Base-by-base conservation (phyloP, 768 basidiomycete genomes). In the Hydnomerulius pinastri region DNA sequence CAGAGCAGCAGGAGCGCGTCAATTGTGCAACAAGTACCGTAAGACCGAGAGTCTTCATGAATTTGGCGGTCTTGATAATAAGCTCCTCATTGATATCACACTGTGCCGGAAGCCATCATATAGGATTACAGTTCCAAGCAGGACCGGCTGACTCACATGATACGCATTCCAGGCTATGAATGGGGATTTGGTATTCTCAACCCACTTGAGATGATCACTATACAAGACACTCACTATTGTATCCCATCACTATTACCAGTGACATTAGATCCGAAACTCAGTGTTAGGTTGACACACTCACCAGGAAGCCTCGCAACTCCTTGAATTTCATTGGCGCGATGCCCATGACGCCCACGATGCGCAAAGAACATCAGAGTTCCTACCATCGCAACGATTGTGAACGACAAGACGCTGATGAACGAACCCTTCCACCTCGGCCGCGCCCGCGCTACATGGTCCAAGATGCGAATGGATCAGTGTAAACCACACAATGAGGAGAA, bases 121-220 rank as follows among this genome's bases (percentile, higher is more conserved):
- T 35, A 21, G 17, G 11, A 43, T 43, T 8, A 11, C n/a, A 29
- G 23, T 30, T n/a, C 47, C 42, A 8, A 7, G 2, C 3, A 25
- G 10, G 33, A 20, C n/a, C 32, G 27, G 29, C 15, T 12, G 11
- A 58, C 75, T 45, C 52, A 84, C 83, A 56, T 84, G 77, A 61
- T 81, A 85, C 6, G 82, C 85, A 61, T 86, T 86, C 85, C 85
- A 86, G 6, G 85, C 85, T 86, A 42, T 29, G 24, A 35, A 33
- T 27, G 15, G 20, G 24, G 18, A 37, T 21, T 57, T 17, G 53
- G 46, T 42, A 60, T 30, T 21, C 35, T 44, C 6, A 21, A 12
- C 27, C 53, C 15, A 32, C 18, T 17, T n/a, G 37, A 20, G 29
- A 57, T 15, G 17, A 6, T 21, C 13, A 6, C 24, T 5, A 27